These are phyloP conservation scores for Fusarium brevicatenulatum DNA, from an alignment of 2,329 filamentous ascomycete genomes.

Conservation along the genomic window DNA sequence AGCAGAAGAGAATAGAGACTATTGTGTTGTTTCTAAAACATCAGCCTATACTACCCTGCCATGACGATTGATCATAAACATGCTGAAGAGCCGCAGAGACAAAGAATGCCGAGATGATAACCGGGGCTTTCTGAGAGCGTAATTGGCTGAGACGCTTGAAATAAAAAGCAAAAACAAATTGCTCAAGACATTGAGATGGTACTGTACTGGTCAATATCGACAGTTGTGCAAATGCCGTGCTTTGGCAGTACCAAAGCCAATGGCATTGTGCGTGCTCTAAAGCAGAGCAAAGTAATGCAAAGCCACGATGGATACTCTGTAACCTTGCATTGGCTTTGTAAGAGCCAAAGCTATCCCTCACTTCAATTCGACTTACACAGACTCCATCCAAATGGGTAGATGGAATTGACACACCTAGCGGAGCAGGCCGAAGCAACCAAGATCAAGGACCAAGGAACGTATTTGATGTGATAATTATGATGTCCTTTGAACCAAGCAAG, in stretches of 20 bases:
- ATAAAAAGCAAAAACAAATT: slow-evolving; percentile 11
- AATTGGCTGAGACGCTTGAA: slow-evolving; percentile 2
- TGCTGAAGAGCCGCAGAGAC: slow-evolving; percentile 22
- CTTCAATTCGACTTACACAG: slow-evolving; percentile 6
- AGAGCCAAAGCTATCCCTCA: neutral
- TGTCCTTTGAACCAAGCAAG: slow-evolving; percentile 18
- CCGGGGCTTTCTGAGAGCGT: neutral
- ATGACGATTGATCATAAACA: slow-evolving; percentile 20
- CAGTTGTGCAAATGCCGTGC: slow-evolving; percentile 31
- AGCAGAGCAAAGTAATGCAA: slow-evolving; percentile 2
- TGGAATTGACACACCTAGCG: slow-evolving; percentile 2
- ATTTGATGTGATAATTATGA: neutral
- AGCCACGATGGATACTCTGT: slow-evolving; percentile 21
- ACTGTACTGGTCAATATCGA: slow-evolving; percentile 11
- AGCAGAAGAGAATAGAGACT: neutral
- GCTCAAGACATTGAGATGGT: slow-evolving; percentile 3
- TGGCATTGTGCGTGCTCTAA: neutral
- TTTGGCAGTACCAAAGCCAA: slow-evolving; percentile 4
- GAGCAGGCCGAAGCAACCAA: slow-evolving; percentile 18
- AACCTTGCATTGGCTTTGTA: slow-evolving; percentile 5
- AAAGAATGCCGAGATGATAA: slow-evolving; percentile 12
- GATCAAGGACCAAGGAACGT: neutral
- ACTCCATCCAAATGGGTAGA: neutral
- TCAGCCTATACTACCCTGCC: slow-evolving; percentile 14
- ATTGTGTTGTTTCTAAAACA: slow-evolving; percentile 26